Evolutionary conservation across 1,284 basidiomycete genomes (phyloP), one percentile per base, ranked within the genome.

Genomic region (Marasmius fiardii): DNA sequence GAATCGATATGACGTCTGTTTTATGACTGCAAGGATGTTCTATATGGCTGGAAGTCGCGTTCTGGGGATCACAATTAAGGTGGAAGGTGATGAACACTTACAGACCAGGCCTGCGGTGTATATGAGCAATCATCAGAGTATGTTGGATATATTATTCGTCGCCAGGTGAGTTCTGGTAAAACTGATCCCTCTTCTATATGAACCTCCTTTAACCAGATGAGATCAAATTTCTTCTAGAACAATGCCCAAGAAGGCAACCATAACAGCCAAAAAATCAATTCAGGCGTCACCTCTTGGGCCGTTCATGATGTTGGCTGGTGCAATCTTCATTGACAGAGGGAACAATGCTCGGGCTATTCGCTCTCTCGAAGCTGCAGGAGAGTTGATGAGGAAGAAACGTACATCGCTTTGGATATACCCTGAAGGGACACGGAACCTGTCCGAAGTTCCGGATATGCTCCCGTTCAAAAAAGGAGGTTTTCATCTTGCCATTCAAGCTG

Each of bases 381-480:
- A 92, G 58, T 77, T 83, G 53, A 94, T 99, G 88, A 94, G 92
- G 74, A 66, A 71, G 41, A 78, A 83, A 33, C 71, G 84, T 65
- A 79, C 91, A 28, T 93, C 92, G 6, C 74, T 97, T 50, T 95
- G 91, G 88, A 85, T 97, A 67, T 97, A 93, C 73, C 92, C 94
- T 1, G 95, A 97, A 72, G 94, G 95, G 34, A 98, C 95, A 2
- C 84, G 97, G 23, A 86, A 90, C 23, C 80, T 81, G 55, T 78
- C 80, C n/a, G 76, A 85, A 60, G 74, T 79, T 44, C 80, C 87
- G 7, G 78, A 81, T 33, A 72, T 98, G 66, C 78, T 94, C 2
- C 90, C 93, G 0, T 91, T 99, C 77, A 99, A 99, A 77, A 99
- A 98, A 74, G 97, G 97, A 39, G 95, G 95, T 0, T 99, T 99